Conservation (phyloP, 2,329 filamentous ascomycete genomes). For the Pyrenophora tritici-repentis region DNA sequence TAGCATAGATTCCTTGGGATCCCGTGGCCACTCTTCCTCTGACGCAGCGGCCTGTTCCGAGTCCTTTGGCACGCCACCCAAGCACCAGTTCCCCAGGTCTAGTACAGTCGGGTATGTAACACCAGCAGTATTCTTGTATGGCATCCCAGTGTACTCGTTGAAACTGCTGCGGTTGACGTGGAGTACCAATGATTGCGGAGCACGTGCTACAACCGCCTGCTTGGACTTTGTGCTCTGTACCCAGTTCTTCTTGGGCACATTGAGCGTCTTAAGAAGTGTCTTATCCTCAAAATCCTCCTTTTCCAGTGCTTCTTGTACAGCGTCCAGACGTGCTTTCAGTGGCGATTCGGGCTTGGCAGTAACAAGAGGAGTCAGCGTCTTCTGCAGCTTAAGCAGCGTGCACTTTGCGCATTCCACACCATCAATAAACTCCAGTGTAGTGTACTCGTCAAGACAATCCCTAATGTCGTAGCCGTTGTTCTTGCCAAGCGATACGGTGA, state of each 20-base stretch:
- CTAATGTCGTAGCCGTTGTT: constrained; percentile 69
- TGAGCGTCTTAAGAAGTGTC: constrained; percentile 53
- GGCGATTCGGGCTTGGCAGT: constrained; percentile 47
- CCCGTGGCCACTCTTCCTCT: constrained; percentile 71
- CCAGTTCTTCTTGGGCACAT: constrained; percentile 64
- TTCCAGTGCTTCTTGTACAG: constrained; percentile 72
- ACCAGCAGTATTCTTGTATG: constrained; percentile 81
- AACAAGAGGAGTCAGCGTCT: constrained; percentile 33
- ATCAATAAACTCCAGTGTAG: constrained; percentile 80
- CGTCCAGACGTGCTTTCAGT: constrained; percentile 61
- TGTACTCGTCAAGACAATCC: constrained; percentile 83
- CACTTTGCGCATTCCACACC: constrained; percentile 92
- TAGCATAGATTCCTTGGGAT: constrained; percentile 76
- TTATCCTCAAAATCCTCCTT: constrained; percentile 73
- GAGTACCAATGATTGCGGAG: constrained; percentile 78
- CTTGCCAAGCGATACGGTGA: constrained; percentile 80
- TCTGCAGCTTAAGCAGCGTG: constrained; percentile 68
- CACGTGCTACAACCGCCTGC: constrained; percentile 81
- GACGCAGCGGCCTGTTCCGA: constrained; percentile 34
- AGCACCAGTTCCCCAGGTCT: constrained; percentile 82
- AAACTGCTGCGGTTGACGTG: constrained; percentile 94
- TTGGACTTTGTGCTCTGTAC: constrained; percentile 84
- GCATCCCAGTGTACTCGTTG: constrained; percentile 76
- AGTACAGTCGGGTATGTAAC: constrained; percentile 77
- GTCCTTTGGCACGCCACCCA: constrained; percentile 61